A percentile compares a stretch with the other conserved stretches of the same genome.
Conservation (phyloP, 495 filamentous ascomycete species). For the Neurospora hispaniola region DNA sequence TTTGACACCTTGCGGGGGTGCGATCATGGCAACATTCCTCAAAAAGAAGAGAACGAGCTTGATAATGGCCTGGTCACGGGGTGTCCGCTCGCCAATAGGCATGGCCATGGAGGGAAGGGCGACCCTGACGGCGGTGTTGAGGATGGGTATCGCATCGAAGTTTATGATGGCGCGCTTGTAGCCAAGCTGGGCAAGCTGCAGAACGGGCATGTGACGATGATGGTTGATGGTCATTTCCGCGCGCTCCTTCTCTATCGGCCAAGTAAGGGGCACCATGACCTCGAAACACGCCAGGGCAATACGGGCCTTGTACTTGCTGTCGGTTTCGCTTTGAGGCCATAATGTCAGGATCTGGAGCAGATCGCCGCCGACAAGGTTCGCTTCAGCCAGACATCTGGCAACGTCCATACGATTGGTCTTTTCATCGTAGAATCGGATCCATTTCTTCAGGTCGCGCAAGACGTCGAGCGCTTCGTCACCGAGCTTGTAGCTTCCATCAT, state of each 20-base stretch:
- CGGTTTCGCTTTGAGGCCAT: slow-evolving; percentile 65
- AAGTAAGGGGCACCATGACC: slow-evolving; percentile 87
- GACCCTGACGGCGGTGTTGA: slow-evolving; percentile 67
- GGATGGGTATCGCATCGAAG: slow-evolving; percentile 60
- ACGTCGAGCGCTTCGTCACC: slow-evolving; percentile 90
- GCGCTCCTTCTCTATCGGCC: slow-evolving; percentile 72
- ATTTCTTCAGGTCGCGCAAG: slow-evolving; percentile 84
- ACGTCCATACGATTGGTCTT: slow-evolving; percentile 93
- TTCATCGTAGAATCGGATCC: slow-evolving; percentile 91
- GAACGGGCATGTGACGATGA: slow-evolving; percentile 76
- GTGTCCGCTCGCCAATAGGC: slow-evolving; percentile 60
- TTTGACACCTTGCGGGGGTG: slow-evolving; percentile 46
- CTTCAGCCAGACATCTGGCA: slow-evolving; percentile 81
- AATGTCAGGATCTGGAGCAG: slow-evolving; percentile 76
- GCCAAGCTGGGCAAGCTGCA: slow-evolving; percentile 73
- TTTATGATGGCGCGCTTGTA: slow-evolving; percentile 88
- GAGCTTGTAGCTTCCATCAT: slow-evolving; percentile 66
- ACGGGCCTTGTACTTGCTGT: slow-evolving; percentile 60
- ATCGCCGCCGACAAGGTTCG: slow-evolving; percentile 85
- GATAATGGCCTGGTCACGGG: slow-evolving; percentile 85
- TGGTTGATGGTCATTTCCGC: slow-evolving; percentile 85
- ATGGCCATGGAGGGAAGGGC: slow-evolving; percentile 82
- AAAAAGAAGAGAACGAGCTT: slow-evolving; percentile 82
- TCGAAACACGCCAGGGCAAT: slow-evolving; percentile 77
- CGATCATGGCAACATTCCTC: slow-evolving; percentile 78